phyloP scores from a whole-genome alignment of 2,329 filamentous ascomycete species.

The Trichocomaceae sp. region DNA sequence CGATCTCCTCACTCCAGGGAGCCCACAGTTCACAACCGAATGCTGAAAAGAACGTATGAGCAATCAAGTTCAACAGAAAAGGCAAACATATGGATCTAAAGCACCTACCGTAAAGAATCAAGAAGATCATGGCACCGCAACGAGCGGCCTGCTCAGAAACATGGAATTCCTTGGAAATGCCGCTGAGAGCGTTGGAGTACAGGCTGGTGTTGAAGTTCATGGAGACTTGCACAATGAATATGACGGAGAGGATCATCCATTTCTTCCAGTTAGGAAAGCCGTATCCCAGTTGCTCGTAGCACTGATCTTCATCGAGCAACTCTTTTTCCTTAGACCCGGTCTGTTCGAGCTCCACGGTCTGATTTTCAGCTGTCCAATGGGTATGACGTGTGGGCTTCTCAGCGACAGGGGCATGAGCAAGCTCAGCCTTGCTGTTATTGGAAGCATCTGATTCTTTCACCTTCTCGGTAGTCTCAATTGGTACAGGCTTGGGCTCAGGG shows the following conservation, averaged over 20 bases:
- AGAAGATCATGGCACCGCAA: constrained; percentile 69
- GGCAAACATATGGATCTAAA: neutral
- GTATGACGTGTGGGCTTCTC: constrained; percentile 17
- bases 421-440: constrained; percentile 26
- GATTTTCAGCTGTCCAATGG: constrained; percentile 16
- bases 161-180: constrained; percentile 60
- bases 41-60: constrained; percentile 34
- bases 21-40: constrained; percentile 87
- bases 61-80: neutral
- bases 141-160: constrained; percentile 64
- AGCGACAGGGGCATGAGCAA: neutral
- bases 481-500: neutral
- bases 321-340: constrained; percentile 22
- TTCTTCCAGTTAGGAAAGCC: constrained; percentile 57
- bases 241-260: constrained; percentile 66
- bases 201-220: constrained; percentile 76
- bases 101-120: constrained; percentile 55
- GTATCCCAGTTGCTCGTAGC: constrained; percentile 60
- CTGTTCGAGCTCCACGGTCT: constrained; percentile 22
- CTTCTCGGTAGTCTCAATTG: constrained; percentile 19
- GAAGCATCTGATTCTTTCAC: constrained; percentile 28
- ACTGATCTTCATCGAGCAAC: constrained; percentile 50
- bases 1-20: constrained; percentile 78
- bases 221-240: constrained; percentile 66
- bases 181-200: constrained; percentile 62